Evolutionary conservation across 2,329 filamentous ascomycete species (phyloP), one percentile per base, ranked within the genome.

Genomic region (Ascosphaera aggregata): DNA sequence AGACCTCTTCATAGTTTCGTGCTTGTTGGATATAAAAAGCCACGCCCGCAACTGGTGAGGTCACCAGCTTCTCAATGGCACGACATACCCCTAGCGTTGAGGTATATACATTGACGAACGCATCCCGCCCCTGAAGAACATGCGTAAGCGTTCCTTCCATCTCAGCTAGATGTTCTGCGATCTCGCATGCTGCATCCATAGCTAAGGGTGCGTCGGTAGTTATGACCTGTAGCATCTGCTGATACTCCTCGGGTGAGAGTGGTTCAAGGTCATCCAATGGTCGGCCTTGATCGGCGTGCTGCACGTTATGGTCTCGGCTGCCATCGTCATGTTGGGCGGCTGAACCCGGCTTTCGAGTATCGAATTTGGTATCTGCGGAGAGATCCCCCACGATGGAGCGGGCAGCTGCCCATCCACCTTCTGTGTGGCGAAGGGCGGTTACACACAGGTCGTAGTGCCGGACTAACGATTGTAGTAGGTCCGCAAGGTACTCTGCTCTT

Each of bases 401-500:
- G 9, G 74, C 70, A 36, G 75, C 63, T 3, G 73, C 76, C 9
- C 73, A 73, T 3, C 76, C 79, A 20, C 78, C 79, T 59, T 93
- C 84, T 2, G 85, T 94, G 38, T 86, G 82, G 43, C 84, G 80
- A 34, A 94, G 76, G 1, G 86, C 86, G 1, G 77, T 86, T 11
- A 92, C 80, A 54, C 86, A 94, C 45, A 92, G 71, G 54, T 95
- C 86, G 53, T 93, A 94, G 57, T 95, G 86, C 18, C 69, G 71
- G 5, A 82, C 84, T 3, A 95, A 63, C 1, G 78, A 82, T 41
- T 81, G 71, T 1, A 95, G 69, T 3, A 82, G 67, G 41, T 76
- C 67, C 3, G 85, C 86, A 73, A 91, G 86, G 48, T 76, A 73
- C 44, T 80, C 74, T 0, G 85, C 85, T 47, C 86, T 74, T 11